Conservation (phyloP, 2,329 filamentous ascomycete genomes). For the Chaetomium strumarium region DNA sequence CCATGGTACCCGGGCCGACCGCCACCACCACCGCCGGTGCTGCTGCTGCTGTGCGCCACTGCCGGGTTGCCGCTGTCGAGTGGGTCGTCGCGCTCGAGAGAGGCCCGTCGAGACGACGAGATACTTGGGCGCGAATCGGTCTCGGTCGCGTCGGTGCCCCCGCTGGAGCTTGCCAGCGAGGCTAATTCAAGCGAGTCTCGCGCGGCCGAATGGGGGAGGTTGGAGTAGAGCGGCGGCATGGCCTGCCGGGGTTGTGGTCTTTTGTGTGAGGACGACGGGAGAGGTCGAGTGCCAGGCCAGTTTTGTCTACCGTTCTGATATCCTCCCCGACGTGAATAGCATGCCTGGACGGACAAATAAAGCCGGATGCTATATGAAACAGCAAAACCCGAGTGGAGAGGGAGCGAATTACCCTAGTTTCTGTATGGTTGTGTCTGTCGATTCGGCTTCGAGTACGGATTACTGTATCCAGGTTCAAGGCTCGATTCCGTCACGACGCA, state of each 20-base stretch:
- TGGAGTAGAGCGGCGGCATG: slow-evolving; percentile 40
- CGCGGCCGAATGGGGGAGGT: slow-evolving; percentile 39
- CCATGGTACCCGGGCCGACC: slow-evolving; percentile 27
- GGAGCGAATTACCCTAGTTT: neutral
- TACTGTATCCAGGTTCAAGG: neutral
- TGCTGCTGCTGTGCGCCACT: slow-evolving; percentile 31
- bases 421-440: neutral
- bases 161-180: slow-evolving; percentile 82
- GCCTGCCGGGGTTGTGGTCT: slow-evolving; percentile 4
- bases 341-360: too few species aligned
- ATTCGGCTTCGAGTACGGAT: neutral
- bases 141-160: slow-evolving; percentile 52
- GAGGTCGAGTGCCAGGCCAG: neutral
- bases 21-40: slow-evolving; percentile 22
- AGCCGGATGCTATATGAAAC: too few species aligned
- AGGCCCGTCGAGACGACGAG: slow-evolving; percentile 86
- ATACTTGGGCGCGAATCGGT: slow-evolving; percentile 78
- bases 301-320: too few species aligned
- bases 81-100: slow-evolving; percentile 81
- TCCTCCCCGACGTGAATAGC: too few species aligned
- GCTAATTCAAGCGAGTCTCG: slow-evolving; percentile 96
- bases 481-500: neutral
- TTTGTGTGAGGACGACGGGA: neutral
- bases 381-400: too few species aligned
- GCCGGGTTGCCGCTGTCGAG: slow-evolving; percentile 57